Base-by-base conservation (phyloP, 2,329 filamentous ascomycete genomes). In the Fusarium fujikuroi region DNA sequence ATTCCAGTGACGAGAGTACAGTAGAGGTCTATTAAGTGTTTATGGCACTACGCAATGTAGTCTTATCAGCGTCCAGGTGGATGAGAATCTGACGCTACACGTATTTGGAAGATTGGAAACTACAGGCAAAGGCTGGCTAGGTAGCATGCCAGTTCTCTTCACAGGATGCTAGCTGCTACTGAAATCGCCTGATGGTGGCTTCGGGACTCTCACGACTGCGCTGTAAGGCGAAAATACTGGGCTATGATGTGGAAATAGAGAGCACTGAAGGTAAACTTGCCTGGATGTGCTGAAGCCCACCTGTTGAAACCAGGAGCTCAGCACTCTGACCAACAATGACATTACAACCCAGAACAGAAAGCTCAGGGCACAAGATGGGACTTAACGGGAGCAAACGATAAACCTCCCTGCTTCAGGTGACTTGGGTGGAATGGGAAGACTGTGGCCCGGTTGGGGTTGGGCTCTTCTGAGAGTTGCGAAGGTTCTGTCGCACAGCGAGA, bases 391-490 rank as follows among this genome's bases (percentile, higher is more conserved):
- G n/a, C 21, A 23, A 46, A 40, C 28, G 52, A 39, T 43, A 50
- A 59, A 44, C 49, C 30, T 44, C 40, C 34, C 16, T 46, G 36
- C 21, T 46, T 39, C 53, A 59, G 47, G 59, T 23, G 39, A 47
- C 46, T 39, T 47, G 18, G 43, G 34, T 34, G 40, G 37, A 36
- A 59, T 36, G 42, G 32, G 19, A 44, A 67, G 36, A 44, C 18
- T 30, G 15, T 18, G 28, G 49, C 37, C 36, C 15, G 5, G 47
- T 28, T 56, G 25, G 47, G 53, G 47, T 46, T 25, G 40, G 42
- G 60, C 28, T 69, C 42, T 61, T 25, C 46, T 65, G 60, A 69
- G 65, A 69, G 69, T 69, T 72, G 46, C 64, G n/a, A 39, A 70
- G 46, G 61, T 65, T 69, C 63, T 60, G 70, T 61, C 42, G 23